Conservation (phyloP, 1,284 basidiomycete species). For the Erythrobasidium hasegawianum region DNA sequence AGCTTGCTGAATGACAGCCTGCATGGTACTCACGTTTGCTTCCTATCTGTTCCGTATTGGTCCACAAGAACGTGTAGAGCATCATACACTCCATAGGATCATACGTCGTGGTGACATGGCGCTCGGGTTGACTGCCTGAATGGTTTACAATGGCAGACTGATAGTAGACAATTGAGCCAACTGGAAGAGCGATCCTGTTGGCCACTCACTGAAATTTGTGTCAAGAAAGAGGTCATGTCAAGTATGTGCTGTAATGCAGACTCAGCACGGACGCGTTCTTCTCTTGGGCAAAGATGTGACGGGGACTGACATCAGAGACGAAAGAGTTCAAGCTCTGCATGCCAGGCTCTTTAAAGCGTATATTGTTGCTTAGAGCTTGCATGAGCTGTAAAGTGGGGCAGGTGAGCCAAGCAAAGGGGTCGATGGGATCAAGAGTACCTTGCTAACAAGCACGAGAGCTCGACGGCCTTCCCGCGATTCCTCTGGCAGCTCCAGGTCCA, state of each 20-base stretch:
- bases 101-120: background rate
- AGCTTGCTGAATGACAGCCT: background rate
- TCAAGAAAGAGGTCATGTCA: slow-evolving; percentile 75
- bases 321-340: slow-evolving; percentile 74
- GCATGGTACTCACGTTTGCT: slow-evolving; percentile 4
- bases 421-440: slow-evolving; percentile 54
- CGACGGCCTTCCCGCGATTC: slow-evolving; percentile 62
- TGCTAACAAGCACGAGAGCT: slow-evolving; percentile 78
- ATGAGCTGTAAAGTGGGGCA: slow-evolving; percentile 46
- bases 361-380: slow-evolving; percentile 87
- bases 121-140: background rate
- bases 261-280: background rate
- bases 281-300: background rate
- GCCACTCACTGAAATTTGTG: slow-evolving; percentile 65
- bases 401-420: background rate
- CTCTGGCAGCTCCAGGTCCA: slow-evolving; percentile 73
- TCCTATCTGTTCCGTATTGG: slow-evolving; percentile 22
- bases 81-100: background rate
- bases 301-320: slow-evolving; percentile 52
- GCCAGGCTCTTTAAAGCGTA: slow-evolving; percentile 75
- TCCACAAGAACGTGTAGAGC: slow-evolving; percentile 16
- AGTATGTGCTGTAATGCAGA: slow-evolving; percentile 60
- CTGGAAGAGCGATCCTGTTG: background rate
- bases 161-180: too few relatives aligned
- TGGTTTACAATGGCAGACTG: too few relatives aligned